These are phyloP conservation scores for Candida vaughaniae DNA, from an alignment of 805 yeast species.

Conservation along the genomic window DNA sequence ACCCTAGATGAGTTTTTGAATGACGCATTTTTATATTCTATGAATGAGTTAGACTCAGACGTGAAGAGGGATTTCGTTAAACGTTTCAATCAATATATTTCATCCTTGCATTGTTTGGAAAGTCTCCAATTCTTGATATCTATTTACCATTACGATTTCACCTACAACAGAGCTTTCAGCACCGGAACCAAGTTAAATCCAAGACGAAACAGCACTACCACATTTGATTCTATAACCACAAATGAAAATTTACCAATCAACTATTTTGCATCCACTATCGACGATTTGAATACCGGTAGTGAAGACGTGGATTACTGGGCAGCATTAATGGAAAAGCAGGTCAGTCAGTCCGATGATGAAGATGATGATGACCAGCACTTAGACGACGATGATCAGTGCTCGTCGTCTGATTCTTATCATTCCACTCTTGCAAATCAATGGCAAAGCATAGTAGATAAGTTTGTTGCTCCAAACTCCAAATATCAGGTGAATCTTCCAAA, in stretches of 20 bases:
- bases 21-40: conserved; percentile 29
- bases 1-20: conserved; percentile 27
- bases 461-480: conserved; percentile 42
- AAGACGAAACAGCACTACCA: conserved; percentile 4
- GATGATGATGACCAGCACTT: conserved; percentile 6
- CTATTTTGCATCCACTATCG: conserved; percentile 25
- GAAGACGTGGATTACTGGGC: conserved; percentile 19
- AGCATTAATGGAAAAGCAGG: conserved; percentile 13
- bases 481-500: conserved; percentile 50
- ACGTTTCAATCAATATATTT: conserved; percentile 33
- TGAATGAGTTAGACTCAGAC: conserved; percentile 17
- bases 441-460: conserved; percentile 37
- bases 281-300: conserved; percentile 25
- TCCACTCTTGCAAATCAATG: conserved; percentile 26
- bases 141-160: conserved; percentile 46
- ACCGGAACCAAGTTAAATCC: conserved; percentile 7
- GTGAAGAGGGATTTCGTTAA: conserved; percentile 18
- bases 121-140: conserved; percentile 45
- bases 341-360: conserved; percentile 7
- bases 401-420: conserved; percentile 1
- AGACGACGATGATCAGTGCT: conserved; percentile 3
- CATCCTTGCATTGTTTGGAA: conserved; percentile 44
- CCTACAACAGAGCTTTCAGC: conserved; percentile 28
- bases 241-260: conserved; percentile 23
- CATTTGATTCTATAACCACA: conserved; percentile 12